Base-by-base conservation (phyloP, 129 eudicot species). In the Erigeron canadensis region DNA sequence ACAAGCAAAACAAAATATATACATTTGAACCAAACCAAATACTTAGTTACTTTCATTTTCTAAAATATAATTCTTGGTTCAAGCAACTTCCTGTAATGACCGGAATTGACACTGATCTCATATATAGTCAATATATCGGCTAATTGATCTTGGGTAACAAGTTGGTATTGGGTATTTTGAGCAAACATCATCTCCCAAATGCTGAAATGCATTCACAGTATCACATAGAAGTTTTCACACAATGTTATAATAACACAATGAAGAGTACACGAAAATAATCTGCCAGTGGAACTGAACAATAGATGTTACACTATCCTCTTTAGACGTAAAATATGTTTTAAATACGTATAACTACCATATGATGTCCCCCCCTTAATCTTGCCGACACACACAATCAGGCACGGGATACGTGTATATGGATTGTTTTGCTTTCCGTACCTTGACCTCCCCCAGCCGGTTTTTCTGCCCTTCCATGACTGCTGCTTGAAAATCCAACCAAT, bases 371-470 rank as follows among this genome's bases (percentile, higher is more conserved):
- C 61, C 39, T 83, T 58, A 84, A 73, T 65, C 87, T 62, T 78
- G 87, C 65, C 77, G 89, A 77, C 99, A 94, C 91, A 94, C 92
- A 61, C 99, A 94, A 83, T 94, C 99, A 18, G 99, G 99, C 28
- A 90, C 94, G 70, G 99, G 99, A 54, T 94, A 94, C 3, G 97
- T 94, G 72, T 87, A 94, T 21, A 90, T 76, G 0, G 99, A 90
- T 71, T 94, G 97, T 66, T 79, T 75, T 12, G 78, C 80, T 73
- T 87, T 90, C 21, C 99, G 80, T 16, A 83, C 44, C 71, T 86
- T 86, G 66, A 90, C 79, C 69, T 87, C 87, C 5, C 99, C 97
- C 70, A 82, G 85, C 67, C 99, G 83, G 84, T 79, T 79, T 47
- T 39, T 77, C 74, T 94, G 99, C 65, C 99, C 99, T 74, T 90